Base-by-base conservation (phyloP, 2,329 filamentous ascomycete genomes). In the Taxawa tesnikishii region DNA sequence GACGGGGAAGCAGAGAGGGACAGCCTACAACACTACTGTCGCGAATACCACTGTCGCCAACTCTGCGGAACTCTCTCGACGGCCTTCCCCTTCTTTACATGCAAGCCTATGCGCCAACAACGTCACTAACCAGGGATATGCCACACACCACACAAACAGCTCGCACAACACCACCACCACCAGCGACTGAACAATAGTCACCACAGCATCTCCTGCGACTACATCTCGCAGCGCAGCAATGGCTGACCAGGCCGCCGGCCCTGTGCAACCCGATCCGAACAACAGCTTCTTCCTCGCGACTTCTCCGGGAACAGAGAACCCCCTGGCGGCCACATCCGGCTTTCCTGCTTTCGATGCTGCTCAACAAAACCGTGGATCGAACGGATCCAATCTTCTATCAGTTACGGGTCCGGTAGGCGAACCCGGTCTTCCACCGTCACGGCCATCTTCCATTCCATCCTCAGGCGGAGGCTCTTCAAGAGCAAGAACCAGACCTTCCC, bases 371-470 rank as follows among this genome's bases (percentile, higher is more conserved):
- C 8, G 19, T n/a, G 32, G 26, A 29, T 17, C 21, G 29, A 41
- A 30, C 19, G 32, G 26, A 29, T 17, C 21, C 30, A 41, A 30
- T 11, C 36, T 49, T 12, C 38, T 43, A 19, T 44, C 59, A 31
- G 45, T 54, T 33, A 65, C 62, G 10, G 63, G 63, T 8, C 60
- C 63, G 5, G 49, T 57, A 5, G 63, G 63, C 31, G 63, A 66
- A 43, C 47, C 61, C 23, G 63, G 60, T 24, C 53, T 66, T 37
- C 62, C 62, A 24, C 62, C 63, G 2, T 62, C 60, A 29, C 55
- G 63, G 16, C 63, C 62, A 7, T 56, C 53, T 15, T 59, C 59
- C 24, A 56, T 56, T 28, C 47, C 51, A n/a, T 56, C 56, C 13
- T 50, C 47, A 17, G 26, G 23, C 11, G 27, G 15, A 12, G 14